Evolutionary conservation across 345 rosid species (phyloP).

Genomic region (Geranium brycei): DNA sequence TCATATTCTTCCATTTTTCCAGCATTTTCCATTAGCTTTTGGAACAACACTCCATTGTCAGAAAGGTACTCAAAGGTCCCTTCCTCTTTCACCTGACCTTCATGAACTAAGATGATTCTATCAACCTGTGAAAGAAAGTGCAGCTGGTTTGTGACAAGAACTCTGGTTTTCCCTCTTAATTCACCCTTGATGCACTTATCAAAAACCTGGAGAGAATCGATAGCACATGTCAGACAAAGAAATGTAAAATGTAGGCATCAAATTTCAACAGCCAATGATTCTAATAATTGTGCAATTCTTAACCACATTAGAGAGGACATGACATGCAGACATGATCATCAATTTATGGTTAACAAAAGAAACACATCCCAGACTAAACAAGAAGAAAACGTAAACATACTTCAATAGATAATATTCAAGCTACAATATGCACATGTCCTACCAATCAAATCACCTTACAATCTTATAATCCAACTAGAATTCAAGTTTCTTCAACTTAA

Average conservation of each 20-base stretch:
- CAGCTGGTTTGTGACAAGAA: conserved; percentile 97
- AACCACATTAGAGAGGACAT: background rate
- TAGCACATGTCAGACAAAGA: conserved; percentile 4
- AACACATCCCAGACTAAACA: background rate
- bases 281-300: background rate
- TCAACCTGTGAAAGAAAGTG: conserved; percentile 98
- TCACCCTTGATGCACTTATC: conserved; percentile 87
- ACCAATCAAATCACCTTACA: background rate
- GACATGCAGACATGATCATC: background rate
- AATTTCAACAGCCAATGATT: conserved; percentile 4
- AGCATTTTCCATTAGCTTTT: conserved; percentile 94
- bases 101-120: conserved; percentile 79
- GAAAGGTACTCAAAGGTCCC: conserved; percentile 90
- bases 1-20: conserved; percentile 93
- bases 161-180: conserved; percentile 68
- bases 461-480: background rate
- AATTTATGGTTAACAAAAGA: too few relatives aligned
- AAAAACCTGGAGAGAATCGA: conserved; percentile 50
- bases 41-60: conserved; percentile 54
- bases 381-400: background rate
- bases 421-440: background rate
- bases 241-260: conserved; percentile 1
- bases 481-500: background rate
- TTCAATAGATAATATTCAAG: background rate
- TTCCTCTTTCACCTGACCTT: conserved; percentile 80